These are phyloP conservation scores for Wickerhamomyces xylosicus DNA, from an alignment of 805 yeast genomes.

Conservation along the genomic window DNA sequence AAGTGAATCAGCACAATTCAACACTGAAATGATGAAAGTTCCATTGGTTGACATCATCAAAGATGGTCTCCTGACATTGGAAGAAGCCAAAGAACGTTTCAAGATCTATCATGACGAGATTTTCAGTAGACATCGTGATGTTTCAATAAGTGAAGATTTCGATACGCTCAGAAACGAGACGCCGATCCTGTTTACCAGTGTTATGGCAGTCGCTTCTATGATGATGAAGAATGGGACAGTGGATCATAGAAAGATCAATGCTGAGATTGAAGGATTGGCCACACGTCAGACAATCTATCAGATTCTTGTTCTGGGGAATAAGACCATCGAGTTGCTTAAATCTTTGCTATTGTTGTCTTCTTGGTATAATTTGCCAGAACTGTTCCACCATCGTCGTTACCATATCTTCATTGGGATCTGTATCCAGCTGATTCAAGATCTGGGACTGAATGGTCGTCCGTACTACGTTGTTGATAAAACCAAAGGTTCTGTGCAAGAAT, in stretches of 20 bases:
- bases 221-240: constrained; percentile 32
- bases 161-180: constrained; percentile 37
- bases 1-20: constrained; percentile 32
- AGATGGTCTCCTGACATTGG: constrained; percentile 43
- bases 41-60: constrained; percentile 38
- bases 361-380: constrained; percentile 82
- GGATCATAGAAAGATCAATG: constrained; percentile 23
- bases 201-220: constrained; percentile 38
- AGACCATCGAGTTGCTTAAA: constrained; percentile 58
- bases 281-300: constrained; percentile 43
- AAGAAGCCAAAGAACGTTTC: constrained; percentile 50
- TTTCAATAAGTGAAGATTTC: constrained; percentile 37
- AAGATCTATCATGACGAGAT: constrained; percentile 36
- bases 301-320: constrained; percentile 58
- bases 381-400: constrained; percentile 69
- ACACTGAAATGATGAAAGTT: constrained; percentile 11
- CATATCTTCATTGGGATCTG: constrained; percentile 60
- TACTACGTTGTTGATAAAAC: constrained; percentile 29
- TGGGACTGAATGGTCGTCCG: constrained; percentile 57
- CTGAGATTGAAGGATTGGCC: constrained; percentile 43
- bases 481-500: constrained; percentile 30
- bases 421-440: constrained; percentile 59
- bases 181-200: constrained; percentile 54
- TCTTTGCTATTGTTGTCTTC: constrained; percentile 48
- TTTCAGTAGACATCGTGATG: constrained; percentile 42